phyloP scores from a whole-genome alignment of 73 alveolate genomes.

The Paramecium primaurelia region DNA sequence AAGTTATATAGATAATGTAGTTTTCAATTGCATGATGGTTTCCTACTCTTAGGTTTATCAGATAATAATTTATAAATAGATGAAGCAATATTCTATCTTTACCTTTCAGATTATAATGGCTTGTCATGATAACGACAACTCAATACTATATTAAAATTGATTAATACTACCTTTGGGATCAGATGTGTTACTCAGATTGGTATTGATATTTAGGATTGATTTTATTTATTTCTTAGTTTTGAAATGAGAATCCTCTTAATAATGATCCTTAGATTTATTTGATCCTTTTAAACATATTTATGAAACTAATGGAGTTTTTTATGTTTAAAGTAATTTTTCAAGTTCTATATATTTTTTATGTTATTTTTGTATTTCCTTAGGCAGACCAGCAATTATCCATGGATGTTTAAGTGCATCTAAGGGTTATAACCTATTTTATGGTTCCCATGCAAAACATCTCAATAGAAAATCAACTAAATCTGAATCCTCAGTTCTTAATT shows the following conservation, averaged over 20 bases:
- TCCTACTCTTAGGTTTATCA: not conserved
- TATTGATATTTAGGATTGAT: not conserved
- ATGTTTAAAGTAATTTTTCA: not conserved
- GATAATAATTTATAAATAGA: not conserved
- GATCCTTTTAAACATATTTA: not conserved
- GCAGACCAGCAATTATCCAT: constrained; percentile 80
- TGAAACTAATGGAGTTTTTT: not conserved
- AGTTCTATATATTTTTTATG: constrained; percentile 31
- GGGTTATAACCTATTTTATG: constrained; percentile 77
- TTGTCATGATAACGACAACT: constrained; percentile 35
- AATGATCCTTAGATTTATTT: not conserved
- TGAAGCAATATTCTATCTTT: not conserved
- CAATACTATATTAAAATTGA: not conserved
- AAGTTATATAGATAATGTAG: not conserved
- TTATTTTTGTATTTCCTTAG: constrained; percentile 20
- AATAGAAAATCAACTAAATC: constrained; percentile 62
- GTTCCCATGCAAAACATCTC: constrained; percentile 84
- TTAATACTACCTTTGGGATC: not conserved
- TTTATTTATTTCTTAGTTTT: not conserved
- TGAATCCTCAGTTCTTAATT: constrained; percentile 20
- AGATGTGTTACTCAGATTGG: not conserved
- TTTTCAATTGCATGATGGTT: constrained; percentile 18
- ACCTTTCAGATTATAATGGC: not conserved
- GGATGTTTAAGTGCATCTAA: constrained; percentile 80
- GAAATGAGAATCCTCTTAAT: not conserved